Conservation (phyloP, 2,329 filamentous ascomycete genomes). For the Paraphaeosphaeria minitans region DNA sequence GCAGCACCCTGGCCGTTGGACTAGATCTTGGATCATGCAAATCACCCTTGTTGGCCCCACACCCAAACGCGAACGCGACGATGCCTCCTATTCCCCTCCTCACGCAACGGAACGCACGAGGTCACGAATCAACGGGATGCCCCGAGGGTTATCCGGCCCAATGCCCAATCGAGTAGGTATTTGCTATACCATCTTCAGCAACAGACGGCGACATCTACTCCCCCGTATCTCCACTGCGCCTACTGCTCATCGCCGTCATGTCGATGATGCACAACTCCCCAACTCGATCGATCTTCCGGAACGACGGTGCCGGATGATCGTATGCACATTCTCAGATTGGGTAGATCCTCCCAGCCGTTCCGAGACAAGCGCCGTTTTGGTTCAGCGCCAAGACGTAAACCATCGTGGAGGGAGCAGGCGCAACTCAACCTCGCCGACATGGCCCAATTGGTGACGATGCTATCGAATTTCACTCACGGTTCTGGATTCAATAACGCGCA, state of each 20-base stretch:
- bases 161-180: too few relatives aligned
- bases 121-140: slow-evolving; percentile 16
- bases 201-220: background rate
- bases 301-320: slow-evolving; percentile 19
- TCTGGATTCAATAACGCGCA: slow-evolving; percentile 14
- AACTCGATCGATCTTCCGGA: slow-evolving; percentile 9
- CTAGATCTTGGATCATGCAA: slow-evolving; percentile 42
- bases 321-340: slow-evolving; percentile 10
- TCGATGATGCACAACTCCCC: background rate
- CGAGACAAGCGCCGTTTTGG: slow-evolving; percentile 23
- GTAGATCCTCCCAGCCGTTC: slow-evolving; percentile 15
- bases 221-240: background rate
- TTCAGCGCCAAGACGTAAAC: slow-evolving; percentile 24
- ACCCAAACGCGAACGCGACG: slow-evolving; percentile 22
- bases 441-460: slow-evolving; percentile 18
- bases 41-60: slow-evolving; percentile 42
- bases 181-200: slow-evolving; percentile 8
- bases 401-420: slow-evolving; percentile 19
- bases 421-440: slow-evolving; percentile 38
- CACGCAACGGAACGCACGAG: slow-evolving; percentile 24
- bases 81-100: slow-evolving; percentile 24
- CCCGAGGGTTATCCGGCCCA: slow-evolving; percentile 22
- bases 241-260: background rate
- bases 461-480: slow-evolving; percentile 18
- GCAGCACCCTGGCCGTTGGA: slow-evolving; percentile 43